Evolutionary conservation across 2,329 filamentous ascomycete species (phyloP).

Genomic region (Sphaceloma murrayae): DNA sequence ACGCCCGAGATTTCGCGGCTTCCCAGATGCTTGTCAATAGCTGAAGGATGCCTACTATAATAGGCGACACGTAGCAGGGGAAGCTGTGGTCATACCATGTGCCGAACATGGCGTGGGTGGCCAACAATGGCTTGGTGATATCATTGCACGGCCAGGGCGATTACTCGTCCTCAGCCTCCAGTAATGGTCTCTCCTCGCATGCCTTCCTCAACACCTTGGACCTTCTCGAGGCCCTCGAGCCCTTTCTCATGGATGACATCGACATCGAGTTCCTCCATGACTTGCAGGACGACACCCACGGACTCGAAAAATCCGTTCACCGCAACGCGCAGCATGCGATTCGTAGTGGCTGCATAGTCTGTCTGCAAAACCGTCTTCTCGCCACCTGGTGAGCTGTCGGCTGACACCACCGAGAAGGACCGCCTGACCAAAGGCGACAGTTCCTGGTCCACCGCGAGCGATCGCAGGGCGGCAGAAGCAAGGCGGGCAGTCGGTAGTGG

Average conservation of each 20-base stretch:
- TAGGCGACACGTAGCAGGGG: too few relatives aligned
- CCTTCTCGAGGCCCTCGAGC: slow-evolving; percentile 33
- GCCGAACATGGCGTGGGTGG: too few relatives aligned
- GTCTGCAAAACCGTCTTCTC: slow-evolving; percentile 53
- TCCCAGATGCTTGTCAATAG: too few relatives aligned
- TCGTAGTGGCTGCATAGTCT: slow-evolving; percentile 79
- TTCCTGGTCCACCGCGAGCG: slow-evolving; percentile 78
- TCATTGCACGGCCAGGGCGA: too few relatives aligned
- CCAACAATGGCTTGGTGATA: too few relatives aligned
- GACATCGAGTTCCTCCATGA: slow-evolving; percentile 82
- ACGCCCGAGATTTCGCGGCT: too few relatives aligned
- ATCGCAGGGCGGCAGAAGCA: slow-evolving; percentile 62
- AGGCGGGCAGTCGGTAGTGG: slow-evolving; percentile 75
- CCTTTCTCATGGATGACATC: slow-evolving; percentile 57
- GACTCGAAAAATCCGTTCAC: slow-evolving; percentile 97
- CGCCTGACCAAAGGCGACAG: slow-evolving; percentile 75
- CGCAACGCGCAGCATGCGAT: slow-evolving; percentile 90
- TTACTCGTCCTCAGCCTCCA: slow-evolving; percentile 16
- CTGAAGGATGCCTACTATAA: too few relatives aligned
- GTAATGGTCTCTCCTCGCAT: slow-evolving; percentile 26
- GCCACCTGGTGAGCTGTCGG: slow-evolving; percentile 21
- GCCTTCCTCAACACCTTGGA: slow-evolving; percentile 32
- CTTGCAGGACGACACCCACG: slow-evolving; percentile 69
- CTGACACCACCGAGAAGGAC: slow-evolving; percentile 48
- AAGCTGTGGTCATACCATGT: too few relatives aligned